Base-by-base conservation (phyloP, 169 alveolate species). In the Eimeria acervulina region DNA sequence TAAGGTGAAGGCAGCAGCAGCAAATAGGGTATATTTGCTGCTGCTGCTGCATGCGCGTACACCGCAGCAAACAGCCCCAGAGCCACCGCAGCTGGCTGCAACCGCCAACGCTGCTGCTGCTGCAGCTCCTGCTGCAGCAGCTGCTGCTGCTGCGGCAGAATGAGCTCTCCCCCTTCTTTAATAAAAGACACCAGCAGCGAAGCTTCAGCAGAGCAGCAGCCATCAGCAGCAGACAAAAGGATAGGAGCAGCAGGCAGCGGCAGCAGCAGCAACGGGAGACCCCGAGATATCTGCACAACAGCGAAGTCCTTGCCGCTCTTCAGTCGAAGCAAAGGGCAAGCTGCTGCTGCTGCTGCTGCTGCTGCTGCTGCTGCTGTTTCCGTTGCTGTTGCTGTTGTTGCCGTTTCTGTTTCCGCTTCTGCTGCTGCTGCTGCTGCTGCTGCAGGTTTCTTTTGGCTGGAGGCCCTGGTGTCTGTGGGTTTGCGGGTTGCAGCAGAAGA, bases 81-180 rank as follows among this genome's bases (percentile, higher is more conserved):
- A 26, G 84, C 84, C 84, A 72, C 84, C 88, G 21, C 88, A 36
- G 88, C 88, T 76, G 88, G 61, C 61, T 76, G 7, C 61, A 76
- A 52, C 61, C 4, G 31, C 88, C 6, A 26, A 61, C 26, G 72
- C 72, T 61, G 28, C 72, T 61, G 72, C 7, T 61, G 72, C 72
- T 61, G 72, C 72, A 10, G 72, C 72, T 61, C 28, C 72, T 8
- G 28, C 72, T 61, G 72, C 31, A 10, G 72, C 83, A 21, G 83
- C 47, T 70, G 40, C 42, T 31, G 76, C 76, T 21, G 76, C 84
- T 33, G 84, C 84, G 10, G 84, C 84, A 6, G 84, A 21, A 26
- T 15, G n/a, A 72, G 38, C 44, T 72, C 28, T 44, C 47, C 44
- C 38, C 38, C 47, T n/a, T 38, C 84, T 33, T 72, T 38, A n/a